A percentile compares a stretch with the other conserved stretches of the same genome.
Evolutionary conservation across 257 asterid species (phyloP).

Genomic region (Perilla frutescens): DNA sequence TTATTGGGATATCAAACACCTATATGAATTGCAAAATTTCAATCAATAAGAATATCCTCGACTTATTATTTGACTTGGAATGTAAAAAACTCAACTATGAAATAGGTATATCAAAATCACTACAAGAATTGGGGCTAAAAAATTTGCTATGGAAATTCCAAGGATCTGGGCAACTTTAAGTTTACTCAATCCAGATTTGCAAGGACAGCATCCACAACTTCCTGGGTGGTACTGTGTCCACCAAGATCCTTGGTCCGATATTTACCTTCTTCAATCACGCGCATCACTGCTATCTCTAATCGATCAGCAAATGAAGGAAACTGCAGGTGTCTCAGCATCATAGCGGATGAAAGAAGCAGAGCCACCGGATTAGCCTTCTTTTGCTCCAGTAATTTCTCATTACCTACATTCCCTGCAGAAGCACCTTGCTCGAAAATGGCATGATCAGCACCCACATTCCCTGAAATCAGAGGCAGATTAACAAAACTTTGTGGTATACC

Average conservation of each 20-base stretch:
- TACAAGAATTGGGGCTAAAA: neutral
- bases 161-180: too few relatives aligned
- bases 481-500: neutral
- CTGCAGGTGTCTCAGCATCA: constrained; percentile 93
- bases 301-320: constrained; percentile 91
- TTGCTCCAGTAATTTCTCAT: constrained; percentile 60
- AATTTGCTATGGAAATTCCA: neutral
- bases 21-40: neutral
- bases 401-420: constrained; percentile 96
- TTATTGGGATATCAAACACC: constrained; percentile 7
- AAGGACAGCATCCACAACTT: constrained; percentile 79
- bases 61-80: constrained; percentile 33
- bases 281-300: constrained; percentile 73
- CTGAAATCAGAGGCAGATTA: constrained; percentile 44
- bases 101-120: neutral
- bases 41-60: constrained; percentile 9
- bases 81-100: constrained; percentile 28
- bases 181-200: constrained; percentile 53
- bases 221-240: constrained; percentile 79
- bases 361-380: constrained; percentile 92
- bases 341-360: constrained; percentile 83
- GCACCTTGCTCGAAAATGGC: constrained; percentile 98
- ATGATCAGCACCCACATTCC: constrained; percentile 89
- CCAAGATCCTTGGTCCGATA: constrained; percentile 82
- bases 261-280: constrained; percentile 66